Percentiles rank a stretch among this genome's conserved stretches.
These are phyloP conservation scores for Phialophora macrospora DNA, from an alignment of 2,329 filamentous ascomycete species.

Conservation along the genomic window DNA sequence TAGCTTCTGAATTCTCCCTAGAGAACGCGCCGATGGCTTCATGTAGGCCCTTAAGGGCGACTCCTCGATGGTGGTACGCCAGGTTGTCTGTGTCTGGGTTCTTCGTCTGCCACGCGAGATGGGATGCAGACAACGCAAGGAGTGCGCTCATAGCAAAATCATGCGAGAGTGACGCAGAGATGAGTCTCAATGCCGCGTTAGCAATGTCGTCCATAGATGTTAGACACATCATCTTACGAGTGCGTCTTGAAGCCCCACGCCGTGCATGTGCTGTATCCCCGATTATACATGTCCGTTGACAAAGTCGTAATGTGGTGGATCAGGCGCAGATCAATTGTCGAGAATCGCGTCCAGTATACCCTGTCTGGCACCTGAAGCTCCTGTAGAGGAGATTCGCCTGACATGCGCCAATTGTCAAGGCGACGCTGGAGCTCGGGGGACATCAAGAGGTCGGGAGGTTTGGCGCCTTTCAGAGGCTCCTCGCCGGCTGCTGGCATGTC, in stretches of 20 bases:
- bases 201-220: conserved; percentile 35
- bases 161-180: conserved; percentile 79
- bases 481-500: conserved; percentile 72
- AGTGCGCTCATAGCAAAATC: conserved; percentile 93
- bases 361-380: conserved; percentile 77
- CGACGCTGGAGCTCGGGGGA: conserved; percentile 81
- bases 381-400: conserved; percentile 83
- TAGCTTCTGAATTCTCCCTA: conserved; percentile 83
- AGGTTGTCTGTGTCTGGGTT: conserved; percentile 85
- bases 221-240: conserved; percentile 65
- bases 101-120: conserved; percentile 86
- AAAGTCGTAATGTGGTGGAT: conserved; percentile 89
- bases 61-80: conserved; percentile 84
- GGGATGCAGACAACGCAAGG: conserved; percentile 90
- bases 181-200: conserved; percentile 63
- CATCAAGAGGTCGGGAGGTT: conserved; percentile 73
- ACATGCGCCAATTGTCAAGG: conserved; percentile 81
- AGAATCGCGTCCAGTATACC: conserved; percentile 73
- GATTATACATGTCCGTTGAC: conserved; percentile 77
- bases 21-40: conserved; percentile 86
- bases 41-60: conserved; percentile 84
- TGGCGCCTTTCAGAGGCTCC: conserved; percentile 57
- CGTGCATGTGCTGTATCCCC: conserved; percentile 81
- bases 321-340: conserved; percentile 78
- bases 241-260: conserved; percentile 93